These are phyloP conservation scores for Chalaropsis thielavioides DNA, from an alignment of 2,329 filamentous ascomycete genomes.

Conservation along the genomic window DNA sequence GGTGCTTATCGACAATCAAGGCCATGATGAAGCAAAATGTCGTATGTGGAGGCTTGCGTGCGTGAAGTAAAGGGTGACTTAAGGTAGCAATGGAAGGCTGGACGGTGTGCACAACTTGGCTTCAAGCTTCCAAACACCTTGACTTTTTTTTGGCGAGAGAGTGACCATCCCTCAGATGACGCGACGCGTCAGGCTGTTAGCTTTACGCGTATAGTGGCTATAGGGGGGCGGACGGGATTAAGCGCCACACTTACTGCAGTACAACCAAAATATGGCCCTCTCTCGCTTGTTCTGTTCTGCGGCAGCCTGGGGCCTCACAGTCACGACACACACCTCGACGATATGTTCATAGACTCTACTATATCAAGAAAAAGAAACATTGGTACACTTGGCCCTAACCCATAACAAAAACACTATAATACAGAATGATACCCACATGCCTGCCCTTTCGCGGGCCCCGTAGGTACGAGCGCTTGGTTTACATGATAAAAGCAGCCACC, in stretches of 20 bases:
- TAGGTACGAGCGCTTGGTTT: constrained; percentile 3
- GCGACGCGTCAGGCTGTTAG: constrained; percentile 10
- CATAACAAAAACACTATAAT: constrained; percentile 16
- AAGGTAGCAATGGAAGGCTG: background rate
- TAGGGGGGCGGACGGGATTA: background rate
- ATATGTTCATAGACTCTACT: no score
- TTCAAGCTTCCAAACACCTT: background rate
- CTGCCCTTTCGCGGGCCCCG: background rate
- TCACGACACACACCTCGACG: background rate
- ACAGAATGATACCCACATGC: constrained; percentile 6
- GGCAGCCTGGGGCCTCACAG: background rate
- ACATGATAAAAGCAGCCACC: background rate
- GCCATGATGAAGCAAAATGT: constrained; percentile 35
- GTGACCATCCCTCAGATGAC: background rate
- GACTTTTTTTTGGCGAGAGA: background rate
- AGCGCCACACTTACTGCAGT: constrained; percentile 11
- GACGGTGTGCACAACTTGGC: background rate
- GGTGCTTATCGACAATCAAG: constrained; percentile 57
- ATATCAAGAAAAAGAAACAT: background rate
- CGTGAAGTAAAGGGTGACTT: background rate
- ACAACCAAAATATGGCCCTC: background rate
- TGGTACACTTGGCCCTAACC: constrained; percentile 4
- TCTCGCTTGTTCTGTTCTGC: no score
- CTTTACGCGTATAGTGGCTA: constrained; percentile 18
- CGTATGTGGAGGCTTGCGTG: background rate